phyloP scores from a whole-genome alignment of 441 rosid species.

The Populus tomentosa region DNA sequence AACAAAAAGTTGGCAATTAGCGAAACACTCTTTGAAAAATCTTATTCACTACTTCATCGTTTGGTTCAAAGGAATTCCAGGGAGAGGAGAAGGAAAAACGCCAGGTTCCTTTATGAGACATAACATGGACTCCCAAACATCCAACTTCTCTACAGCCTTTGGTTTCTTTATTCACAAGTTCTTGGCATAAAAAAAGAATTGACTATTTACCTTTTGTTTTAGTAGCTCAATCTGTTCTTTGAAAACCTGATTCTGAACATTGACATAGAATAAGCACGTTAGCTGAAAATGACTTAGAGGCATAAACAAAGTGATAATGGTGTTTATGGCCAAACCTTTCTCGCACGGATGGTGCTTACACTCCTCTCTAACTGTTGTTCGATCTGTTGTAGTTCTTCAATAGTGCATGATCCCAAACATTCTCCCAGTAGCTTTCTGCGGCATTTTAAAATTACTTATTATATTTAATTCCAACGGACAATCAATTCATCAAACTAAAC shows the following conservation, averaged over 20 bases:
- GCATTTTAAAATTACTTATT: slow-evolving; percentile 1
- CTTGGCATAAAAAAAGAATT: neutral
- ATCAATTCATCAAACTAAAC: neutral
- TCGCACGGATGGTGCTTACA: slow-evolving; percentile 58
- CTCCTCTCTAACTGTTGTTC: slow-evolving; percentile 83
- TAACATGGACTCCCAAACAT: neutral
- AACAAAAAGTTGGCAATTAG: neutral
- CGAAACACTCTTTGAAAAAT: neutral
- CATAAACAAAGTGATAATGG: neutral
- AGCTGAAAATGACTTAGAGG: neutral
- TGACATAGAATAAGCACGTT: neutral
- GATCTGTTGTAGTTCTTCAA: slow-evolving; percentile 66
- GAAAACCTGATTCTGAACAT: slow-evolving; percentile 39
- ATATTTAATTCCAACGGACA: neutral
- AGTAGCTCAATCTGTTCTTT: slow-evolving; percentile 40
- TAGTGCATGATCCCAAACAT: slow-evolving; percentile 53
- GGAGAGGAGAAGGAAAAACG: neutral
- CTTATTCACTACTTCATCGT: neutral
- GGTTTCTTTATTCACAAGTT: neutral
- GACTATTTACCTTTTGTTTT: slow-evolving; percentile 34
- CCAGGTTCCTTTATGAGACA: neutral
- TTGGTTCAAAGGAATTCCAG: neutral
- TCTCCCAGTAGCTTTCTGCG: slow-evolving; percentile 84
- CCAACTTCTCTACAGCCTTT: neutral
- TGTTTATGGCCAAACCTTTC: slow-evolving; percentile 46